phyloP scores from a whole-genome alignment of 129 eudicot genomes.

The Flaveria bidentis region DNA sequence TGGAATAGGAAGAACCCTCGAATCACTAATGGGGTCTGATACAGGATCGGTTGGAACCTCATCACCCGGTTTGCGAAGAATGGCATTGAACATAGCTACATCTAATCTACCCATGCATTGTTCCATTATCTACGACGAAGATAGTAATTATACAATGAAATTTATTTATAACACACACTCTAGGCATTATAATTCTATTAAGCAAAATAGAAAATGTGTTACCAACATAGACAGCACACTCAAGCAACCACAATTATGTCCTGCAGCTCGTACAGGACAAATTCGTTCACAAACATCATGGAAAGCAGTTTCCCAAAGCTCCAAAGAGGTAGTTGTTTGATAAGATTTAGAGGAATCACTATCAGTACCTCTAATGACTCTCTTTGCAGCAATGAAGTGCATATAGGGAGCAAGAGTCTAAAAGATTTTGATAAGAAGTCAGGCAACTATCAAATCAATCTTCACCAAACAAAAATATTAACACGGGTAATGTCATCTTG shows the following conservation, averaged over 20 bases:
- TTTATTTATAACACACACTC: neutral
- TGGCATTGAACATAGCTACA: conserved; percentile 92
- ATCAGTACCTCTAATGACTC: conserved; percentile 34
- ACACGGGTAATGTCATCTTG: too few relatives aligned
- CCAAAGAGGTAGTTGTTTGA: conserved; percentile 53
- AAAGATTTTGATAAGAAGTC: conserved; percentile 7
- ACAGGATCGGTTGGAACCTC: conserved; percentile 86
- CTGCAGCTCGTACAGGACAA: conserved; percentile 84
- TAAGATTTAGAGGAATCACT: conserved; percentile 34
- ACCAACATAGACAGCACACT: conserved; percentile 77
- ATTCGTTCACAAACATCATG: conserved; percentile 80
- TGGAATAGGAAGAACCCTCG: conserved; percentile 81
- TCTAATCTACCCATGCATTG: conserved; percentile 76
- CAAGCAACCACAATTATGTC: conserved; percentile 88
- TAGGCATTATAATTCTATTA: conserved; percentile 3
- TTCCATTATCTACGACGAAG: conserved; percentile 67
- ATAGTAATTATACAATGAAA: conserved; percentile 7
- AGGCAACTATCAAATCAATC: neutral
- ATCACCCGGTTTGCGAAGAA: conserved; percentile 83
- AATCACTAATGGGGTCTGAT: conserved; percentile 88
- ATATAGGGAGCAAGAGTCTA: conserved; percentile 86
- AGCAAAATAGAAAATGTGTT: conserved; percentile 1
- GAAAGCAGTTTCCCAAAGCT: conserved; percentile 91
- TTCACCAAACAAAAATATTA: neutral
- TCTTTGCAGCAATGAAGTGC: conserved; percentile 71